Percentiles rank a stretch among this genome's conserved stretches.
phyloP scores from a whole-genome alignment of 768 basidiomycete genomes.

The Pisolithus albus region DNA sequence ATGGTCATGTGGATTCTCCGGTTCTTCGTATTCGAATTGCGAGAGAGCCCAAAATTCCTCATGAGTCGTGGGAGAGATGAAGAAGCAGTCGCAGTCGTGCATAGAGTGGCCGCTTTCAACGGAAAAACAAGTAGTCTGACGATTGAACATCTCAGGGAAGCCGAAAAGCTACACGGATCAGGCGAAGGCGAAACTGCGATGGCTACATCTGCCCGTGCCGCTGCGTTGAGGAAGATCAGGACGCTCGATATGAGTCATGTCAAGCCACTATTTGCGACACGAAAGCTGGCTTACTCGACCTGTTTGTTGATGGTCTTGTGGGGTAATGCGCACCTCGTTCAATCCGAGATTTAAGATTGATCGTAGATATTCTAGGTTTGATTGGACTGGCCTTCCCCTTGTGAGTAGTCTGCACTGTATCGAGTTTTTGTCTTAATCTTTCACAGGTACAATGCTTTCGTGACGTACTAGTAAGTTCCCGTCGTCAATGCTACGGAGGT shows the following conservation, averaged over 20 bases:
- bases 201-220: conserved; percentile 32
- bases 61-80: conserved; percentile 62
- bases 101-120: conserved; percentile 56
- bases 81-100: conserved; percentile 55
- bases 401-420: conserved; percentile 24
- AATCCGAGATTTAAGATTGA: background rate
- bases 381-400: conserved; percentile 75
- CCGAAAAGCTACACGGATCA: conserved; percentile 8
- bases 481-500: background rate
- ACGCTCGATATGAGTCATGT: conserved; percentile 38
- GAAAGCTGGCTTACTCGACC: conserved; percentile 45
- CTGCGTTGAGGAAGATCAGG: conserved; percentile 33
- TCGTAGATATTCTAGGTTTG: conserved; percentile 37
- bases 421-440: background rate
- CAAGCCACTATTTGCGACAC: conserved; percentile 43
- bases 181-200: conserved; percentile 12
- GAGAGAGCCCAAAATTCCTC: conserved; percentile 67
- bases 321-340: conserved; percentile 28
- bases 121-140: conserved; percentile 42
- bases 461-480: conserved; percentile 42
- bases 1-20: conserved; percentile 54
- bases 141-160: conserved; percentile 39
- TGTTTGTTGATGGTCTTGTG: conserved; percentile 45
- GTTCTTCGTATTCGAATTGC: conserved; percentile 59
- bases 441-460: conserved; percentile 42